Evolutionary conservation across 257 asterid genomes (phyloP).

Genomic region (Haberlea rhodopensis): DNA sequence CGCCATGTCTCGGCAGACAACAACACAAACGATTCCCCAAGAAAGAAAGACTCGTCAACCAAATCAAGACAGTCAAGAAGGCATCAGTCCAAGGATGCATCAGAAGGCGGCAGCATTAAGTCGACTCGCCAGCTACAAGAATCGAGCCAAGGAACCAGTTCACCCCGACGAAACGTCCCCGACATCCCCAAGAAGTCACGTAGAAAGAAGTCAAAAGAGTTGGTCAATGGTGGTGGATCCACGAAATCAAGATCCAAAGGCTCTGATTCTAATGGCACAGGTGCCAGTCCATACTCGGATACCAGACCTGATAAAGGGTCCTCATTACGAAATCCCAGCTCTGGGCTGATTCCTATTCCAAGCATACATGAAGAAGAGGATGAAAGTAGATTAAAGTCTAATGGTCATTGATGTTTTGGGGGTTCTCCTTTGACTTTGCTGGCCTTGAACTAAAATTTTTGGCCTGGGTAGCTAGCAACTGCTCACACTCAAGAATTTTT

Average conservation of each 20-base stretch:
- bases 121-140: slow-evolving; percentile 32
- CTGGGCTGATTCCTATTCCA: slow-evolving; percentile 4
- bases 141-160: slow-evolving; percentile 19
- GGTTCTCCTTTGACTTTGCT: background rate
- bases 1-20: slow-evolving; percentile 40
- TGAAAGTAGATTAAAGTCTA: background rate
- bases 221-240: slow-evolving; percentile 18
- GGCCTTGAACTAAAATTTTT: background rate
- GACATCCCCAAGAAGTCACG: slow-evolving; percentile 45
- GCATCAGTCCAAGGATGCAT: slow-evolving; percentile 44
- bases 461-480: slow-evolving; percentile 17
- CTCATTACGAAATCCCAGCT: background rate
- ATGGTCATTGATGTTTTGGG: background rate
- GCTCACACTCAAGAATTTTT: slow-evolving; percentile 8
- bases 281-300: too few species aligned
- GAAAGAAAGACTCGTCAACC: slow-evolving; percentile 34
- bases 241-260: slow-evolving; percentile 30
- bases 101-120: slow-evolving; percentile 32
- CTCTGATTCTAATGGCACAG: slow-evolving; percentile 1
- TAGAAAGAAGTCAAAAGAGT: slow-evolving; percentile 46
- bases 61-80: slow-evolving; percentile 48
- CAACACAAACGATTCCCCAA: slow-evolving; percentile 32
- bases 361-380: slow-evolving; percentile 7
- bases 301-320: slow-evolving; percentile 6
- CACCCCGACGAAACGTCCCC: slow-evolving; percentile 36